Percentiles rank a stretch among this genome's conserved stretches.
Conservation (phyloP, 2,329 filamentous ascomycete genomes). For the Alternaria gaisen region DNA sequence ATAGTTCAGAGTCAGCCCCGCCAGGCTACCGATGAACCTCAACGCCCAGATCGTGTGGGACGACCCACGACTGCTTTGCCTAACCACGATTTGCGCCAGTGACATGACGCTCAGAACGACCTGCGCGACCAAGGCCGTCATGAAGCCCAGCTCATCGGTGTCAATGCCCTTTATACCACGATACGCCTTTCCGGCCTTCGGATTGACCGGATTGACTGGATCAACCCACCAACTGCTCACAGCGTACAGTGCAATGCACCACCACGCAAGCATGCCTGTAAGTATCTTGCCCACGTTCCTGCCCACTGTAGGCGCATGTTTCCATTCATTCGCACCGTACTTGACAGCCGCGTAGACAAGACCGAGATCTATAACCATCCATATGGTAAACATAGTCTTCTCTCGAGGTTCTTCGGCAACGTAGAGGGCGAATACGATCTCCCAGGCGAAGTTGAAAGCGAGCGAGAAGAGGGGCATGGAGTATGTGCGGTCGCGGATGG, state of each 20-base stretch:
- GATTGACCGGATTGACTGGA: constrained; percentile 58
- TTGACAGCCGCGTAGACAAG: constrained; percentile 59
- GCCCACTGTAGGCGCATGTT: constrained; percentile 53
- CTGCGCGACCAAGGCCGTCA: constrained; percentile 59
- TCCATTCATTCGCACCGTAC: constrained; percentile 57
- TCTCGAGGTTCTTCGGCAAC: constrained; percentile 58
- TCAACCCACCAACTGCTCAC: constrained; percentile 60
- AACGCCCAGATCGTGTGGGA: constrained; percentile 80
- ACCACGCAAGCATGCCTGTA: constrained; percentile 47
- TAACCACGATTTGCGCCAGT: constrained; percentile 56
- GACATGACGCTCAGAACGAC: constrained; percentile 53
- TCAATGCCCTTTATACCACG: constrained; percentile 54
- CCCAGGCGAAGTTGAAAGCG: constrained; percentile 62
- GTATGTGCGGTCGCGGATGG: constrained; percentile 59
- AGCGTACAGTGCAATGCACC: constrained; percentile 52
- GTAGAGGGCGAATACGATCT: constrained; percentile 60
- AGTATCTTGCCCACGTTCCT: constrained; percentile 54
- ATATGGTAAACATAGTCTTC: constrained; percentile 56
- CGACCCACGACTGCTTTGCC: constrained; percentile 60
- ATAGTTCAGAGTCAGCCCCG: constrained; percentile 67
- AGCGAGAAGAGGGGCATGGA: constrained; percentile 61
- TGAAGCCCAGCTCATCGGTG: constrained; percentile 61
- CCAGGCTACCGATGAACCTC: constrained; percentile 78
- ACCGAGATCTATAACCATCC: constrained; percentile 61
- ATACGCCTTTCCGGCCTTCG: constrained; percentile 51